Conservation (phyloP, 257 asterid species). For the Lantana camara region DNA sequence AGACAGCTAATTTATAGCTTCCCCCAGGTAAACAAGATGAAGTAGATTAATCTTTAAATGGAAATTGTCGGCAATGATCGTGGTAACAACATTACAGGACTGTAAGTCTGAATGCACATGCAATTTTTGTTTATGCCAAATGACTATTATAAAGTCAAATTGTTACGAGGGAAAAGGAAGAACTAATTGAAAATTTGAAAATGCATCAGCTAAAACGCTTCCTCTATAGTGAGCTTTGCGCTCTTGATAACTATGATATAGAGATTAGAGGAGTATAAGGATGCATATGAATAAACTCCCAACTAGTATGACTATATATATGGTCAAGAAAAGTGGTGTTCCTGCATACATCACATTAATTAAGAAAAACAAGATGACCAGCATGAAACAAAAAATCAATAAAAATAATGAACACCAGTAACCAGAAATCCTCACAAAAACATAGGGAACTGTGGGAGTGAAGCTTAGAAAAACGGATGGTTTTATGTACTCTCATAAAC, state of each 20-base stretch:
- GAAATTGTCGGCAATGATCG: not conserved
- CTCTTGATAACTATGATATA: too few relatives aligned
- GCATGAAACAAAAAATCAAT: too few relatives aligned
- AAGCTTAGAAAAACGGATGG: too few relatives aligned
- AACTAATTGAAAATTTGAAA: not conserved
- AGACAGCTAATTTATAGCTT: slow-evolving; percentile 10
- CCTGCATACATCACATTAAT: too few relatives aligned
- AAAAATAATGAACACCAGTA: too few relatives aligned
- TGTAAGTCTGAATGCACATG: not conserved
- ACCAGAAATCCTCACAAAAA: too few relatives aligned
- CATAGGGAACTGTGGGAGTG: too few relatives aligned
- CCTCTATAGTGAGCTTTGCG: too few relatives aligned
- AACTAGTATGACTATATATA: too few relatives aligned
- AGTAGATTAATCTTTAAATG: not conserved
- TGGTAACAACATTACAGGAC: not conserved
- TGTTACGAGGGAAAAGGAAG: not conserved
- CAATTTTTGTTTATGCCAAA: not conserved
- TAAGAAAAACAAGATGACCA: too few relatives aligned
- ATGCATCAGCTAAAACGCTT: not conserved
- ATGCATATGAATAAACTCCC: not conserved
- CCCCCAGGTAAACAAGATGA: not conserved
- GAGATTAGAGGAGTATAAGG: not conserved
- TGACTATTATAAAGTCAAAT: not conserved
- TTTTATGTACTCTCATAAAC: too few relatives aligned
- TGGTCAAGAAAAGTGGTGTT: too few relatives aligned